phyloP scores from a whole-genome alignment of 129 eudicot genomes.

The Pseudognaphalium luteoalbum region DNA sequence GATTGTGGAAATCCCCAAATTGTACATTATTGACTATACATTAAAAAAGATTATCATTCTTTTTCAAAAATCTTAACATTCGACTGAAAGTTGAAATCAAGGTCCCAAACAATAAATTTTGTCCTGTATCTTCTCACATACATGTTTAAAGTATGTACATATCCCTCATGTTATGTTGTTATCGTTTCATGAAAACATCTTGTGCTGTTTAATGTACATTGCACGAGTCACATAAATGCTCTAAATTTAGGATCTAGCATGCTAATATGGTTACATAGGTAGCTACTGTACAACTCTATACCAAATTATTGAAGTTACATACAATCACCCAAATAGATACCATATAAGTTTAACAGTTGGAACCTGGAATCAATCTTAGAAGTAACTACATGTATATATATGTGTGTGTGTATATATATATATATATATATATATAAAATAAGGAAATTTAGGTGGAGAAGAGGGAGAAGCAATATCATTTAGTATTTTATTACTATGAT shows the following conservation, averaged over 20 bases:
- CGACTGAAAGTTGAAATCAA: not conserved
- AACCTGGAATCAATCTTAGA: constrained; percentile 20
- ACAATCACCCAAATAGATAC: not conserved
- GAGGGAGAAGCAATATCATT: too few relatives aligned
- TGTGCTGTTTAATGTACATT: too few relatives aligned
- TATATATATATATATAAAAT: too few relatives aligned
- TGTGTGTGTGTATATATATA: too few relatives aligned
- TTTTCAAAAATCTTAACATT: not conserved
- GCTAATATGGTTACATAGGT: constrained; percentile 26
- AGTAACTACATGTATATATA: constrained; percentile 17
- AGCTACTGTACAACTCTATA: constrained; percentile 27
- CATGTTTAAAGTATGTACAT: not conserved
- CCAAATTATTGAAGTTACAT: not conserved
- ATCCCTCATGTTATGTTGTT: not conserved
- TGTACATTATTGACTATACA: not conserved
- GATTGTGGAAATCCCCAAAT: not conserved
- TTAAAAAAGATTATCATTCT: not conserved
- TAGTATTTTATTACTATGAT: too few relatives aligned
- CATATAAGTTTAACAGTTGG: constrained; percentile 11
- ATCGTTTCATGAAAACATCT: not conserved
- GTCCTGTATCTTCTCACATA: not conserved
- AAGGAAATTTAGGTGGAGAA: too few relatives aligned
- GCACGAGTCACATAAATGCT: too few relatives aligned
- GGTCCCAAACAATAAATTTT: not conserved
- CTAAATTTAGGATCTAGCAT: too few relatives aligned